Conservation (phyloP, 352 stramenopile species). For the Globisporangium paroecandrum region DNA sequence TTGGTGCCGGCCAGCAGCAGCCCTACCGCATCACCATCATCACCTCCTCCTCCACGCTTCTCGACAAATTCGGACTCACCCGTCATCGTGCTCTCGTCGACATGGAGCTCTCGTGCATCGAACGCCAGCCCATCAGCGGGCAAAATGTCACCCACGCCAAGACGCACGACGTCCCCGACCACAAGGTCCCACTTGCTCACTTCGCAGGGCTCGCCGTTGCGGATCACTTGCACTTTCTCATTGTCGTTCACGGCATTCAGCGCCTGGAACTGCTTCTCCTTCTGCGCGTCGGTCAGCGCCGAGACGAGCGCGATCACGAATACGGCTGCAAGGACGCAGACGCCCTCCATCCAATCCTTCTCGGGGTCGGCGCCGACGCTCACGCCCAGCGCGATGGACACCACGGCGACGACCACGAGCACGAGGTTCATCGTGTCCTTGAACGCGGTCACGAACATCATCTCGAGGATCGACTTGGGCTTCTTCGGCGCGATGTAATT, state of each 20-base stretch:
- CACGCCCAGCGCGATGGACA: constrained; percentile 25
- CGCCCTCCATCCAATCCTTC: constrained; percentile 16
- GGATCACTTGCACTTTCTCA: constrained; percentile 40
- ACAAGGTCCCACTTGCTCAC: constrained; percentile 30
- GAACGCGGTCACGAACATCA: constrained; percentile 55
- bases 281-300: constrained; percentile 23
- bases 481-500: constrained; percentile 31
- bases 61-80: constrained; percentile 33
- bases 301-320: constrained; percentile 87
- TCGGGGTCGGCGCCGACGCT: neutral
- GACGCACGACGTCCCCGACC: constrained; percentile 39
- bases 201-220: constrained; percentile 26
- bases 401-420: constrained; percentile 31
- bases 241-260: constrained; percentile 74
- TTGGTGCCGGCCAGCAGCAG: constrained; percentile 82
- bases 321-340: constrained; percentile 79
- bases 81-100: constrained; percentile 40
- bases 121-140: constrained; percentile 39
- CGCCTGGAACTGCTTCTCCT: constrained; percentile 65
- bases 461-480: constrained; percentile 20
- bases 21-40: constrained; percentile 19
- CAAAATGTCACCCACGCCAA: constrained; percentile 37
- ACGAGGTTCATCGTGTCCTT: constrained; percentile 49
- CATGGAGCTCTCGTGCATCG: constrained; percentile 33
- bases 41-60: constrained; percentile 18